These are phyloP conservation scores for Helenozyma baotianmanensis DNA, from an alignment of 805 yeast species.

Conservation along the genomic window DNA sequence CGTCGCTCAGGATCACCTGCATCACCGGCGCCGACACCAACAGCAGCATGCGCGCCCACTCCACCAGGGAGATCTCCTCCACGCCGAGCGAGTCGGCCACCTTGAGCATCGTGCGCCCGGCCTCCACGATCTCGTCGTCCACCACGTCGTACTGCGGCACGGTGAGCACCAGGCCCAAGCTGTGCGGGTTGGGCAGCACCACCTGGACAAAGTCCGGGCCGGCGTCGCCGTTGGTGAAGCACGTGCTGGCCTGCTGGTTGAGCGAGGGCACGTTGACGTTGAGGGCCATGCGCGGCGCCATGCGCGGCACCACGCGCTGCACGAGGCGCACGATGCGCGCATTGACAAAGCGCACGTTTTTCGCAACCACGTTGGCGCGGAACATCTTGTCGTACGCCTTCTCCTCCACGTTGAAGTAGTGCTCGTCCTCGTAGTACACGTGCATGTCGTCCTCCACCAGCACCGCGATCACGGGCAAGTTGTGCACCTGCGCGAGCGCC, in stretches of 20 bases:
- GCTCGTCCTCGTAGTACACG: conserved; percentile 32
- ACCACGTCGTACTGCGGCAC: conserved; percentile 4
- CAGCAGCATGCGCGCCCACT: conserved; percentile 5
- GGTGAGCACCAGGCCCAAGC: conserved; percentile 7
- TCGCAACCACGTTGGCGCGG: conserved; percentile 19
- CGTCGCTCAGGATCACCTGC: neutral
- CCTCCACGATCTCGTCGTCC: neutral
- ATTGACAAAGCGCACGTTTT: conserved; percentile 24
- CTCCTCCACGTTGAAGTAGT: conserved; percentile 17
- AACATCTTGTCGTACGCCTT: conserved; percentile 1
- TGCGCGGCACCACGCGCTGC: conserved; percentile 7
- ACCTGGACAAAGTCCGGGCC: conserved; percentile 10
- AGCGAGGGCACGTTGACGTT: conserved; percentile 28
- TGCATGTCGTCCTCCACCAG: conserved; percentile 24
- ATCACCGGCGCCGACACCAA: neutral
- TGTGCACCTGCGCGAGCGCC: conserved; percentile 13
- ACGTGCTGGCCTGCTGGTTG: conserved; percentile 20
- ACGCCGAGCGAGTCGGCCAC: conserved; percentile 3
- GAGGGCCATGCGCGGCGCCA: conserved; percentile 9
- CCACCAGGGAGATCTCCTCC: conserved; percentile 3
- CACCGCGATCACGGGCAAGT: conserved; percentile 19
- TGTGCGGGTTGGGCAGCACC: neutral
- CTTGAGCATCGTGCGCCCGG: conserved; percentile 2
- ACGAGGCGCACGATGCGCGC: conserved; percentile 19
- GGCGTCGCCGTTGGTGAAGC: conserved; percentile 12